These are phyloP conservation scores for Suillus alpinus DNA, from an alignment of 768 basidiomycete genomes.

Conservation along the genomic window DNA sequence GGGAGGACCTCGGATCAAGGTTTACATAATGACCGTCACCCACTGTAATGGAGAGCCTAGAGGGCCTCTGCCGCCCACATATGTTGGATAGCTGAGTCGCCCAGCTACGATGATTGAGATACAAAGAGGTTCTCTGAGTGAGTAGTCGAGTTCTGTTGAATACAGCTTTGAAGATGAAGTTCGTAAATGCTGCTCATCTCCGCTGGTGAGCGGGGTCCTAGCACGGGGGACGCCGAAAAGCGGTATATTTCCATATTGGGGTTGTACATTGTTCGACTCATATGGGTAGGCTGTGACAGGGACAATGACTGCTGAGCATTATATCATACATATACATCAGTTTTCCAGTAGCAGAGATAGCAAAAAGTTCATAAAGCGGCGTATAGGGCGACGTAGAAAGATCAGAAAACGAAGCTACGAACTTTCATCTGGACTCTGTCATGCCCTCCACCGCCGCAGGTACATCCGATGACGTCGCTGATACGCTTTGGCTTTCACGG, in stretches of 20 bases:
- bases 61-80: not conserved
- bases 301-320: slow-evolving; percentile 4
- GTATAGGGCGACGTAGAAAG: slow-evolving; percentile 1
- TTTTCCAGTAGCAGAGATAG: slow-evolving; percentile 3
- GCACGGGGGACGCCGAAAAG: not conserved
- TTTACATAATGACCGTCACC: not conserved
- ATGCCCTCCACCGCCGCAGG: slow-evolving; percentile 16
- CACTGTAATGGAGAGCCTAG: too few species aligned
- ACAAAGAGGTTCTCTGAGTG: too few species aligned
- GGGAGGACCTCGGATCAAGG: slow-evolving; percentile 13
- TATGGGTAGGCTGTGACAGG: not conserved
- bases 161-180: not conserved
- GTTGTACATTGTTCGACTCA: slow-evolving; percentile 12
- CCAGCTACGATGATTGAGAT: not conserved
- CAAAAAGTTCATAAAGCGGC: not conserved
- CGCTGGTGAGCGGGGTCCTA: slow-evolving; percentile 6
- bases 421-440: not conserved
- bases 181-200: not conserved
- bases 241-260: not conserved
- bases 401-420: not conserved
- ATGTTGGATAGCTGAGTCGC: not conserved
- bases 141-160: not conserved
- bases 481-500: slow-evolving; percentile 43
- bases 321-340: slow-evolving; percentile 10
- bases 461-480: slow-evolving; percentile 29